Conservation (phyloP, 1,284 basidiomycete genomes). For the Trichosporon sp. region DNA sequence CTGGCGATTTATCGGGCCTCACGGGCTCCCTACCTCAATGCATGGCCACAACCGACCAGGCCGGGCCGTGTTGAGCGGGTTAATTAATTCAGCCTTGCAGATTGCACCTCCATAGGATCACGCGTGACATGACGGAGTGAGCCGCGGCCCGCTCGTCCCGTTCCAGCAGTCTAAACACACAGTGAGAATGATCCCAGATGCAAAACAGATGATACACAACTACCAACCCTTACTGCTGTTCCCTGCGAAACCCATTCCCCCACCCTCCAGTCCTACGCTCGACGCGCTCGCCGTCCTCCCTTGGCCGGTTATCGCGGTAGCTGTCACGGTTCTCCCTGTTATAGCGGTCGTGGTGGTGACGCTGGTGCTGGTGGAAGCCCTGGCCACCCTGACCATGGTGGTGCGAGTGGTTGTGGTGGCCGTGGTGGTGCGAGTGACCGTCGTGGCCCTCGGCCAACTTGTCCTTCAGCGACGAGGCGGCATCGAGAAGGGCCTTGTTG, state of each 20-base stretch:
- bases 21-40: neutral
- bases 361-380: conserved; percentile 9
- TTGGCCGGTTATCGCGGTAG: conserved; percentile 5
- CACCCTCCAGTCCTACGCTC: conserved; percentile 14
- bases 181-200: neutral
- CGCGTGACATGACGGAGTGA: neutral
- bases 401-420: neutral
- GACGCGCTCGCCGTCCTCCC: conserved; percentile 15
- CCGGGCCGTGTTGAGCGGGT: neutral
- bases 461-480: conserved; percentile 26
- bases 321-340: conserved; percentile 14
- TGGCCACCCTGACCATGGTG: conserved; percentile 5
- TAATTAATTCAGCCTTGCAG: neutral
- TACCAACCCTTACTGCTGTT: conserved; percentile 13
- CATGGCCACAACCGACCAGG: neutral
- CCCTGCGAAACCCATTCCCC: conserved; percentile 23
- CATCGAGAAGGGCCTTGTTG: conserved; percentile 45
- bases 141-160: neutral
- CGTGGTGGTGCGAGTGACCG: conserved; percentile 7
- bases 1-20: neutral
- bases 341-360: conserved; percentile 14
- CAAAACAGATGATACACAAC: conserved; percentile 5
- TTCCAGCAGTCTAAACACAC: neutral
- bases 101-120: neutral
- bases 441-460: conserved; percentile 9